phyloP scores from a whole-genome alignment of 768 basidiomycete genomes.

The Crucibulum laeve region DNA sequence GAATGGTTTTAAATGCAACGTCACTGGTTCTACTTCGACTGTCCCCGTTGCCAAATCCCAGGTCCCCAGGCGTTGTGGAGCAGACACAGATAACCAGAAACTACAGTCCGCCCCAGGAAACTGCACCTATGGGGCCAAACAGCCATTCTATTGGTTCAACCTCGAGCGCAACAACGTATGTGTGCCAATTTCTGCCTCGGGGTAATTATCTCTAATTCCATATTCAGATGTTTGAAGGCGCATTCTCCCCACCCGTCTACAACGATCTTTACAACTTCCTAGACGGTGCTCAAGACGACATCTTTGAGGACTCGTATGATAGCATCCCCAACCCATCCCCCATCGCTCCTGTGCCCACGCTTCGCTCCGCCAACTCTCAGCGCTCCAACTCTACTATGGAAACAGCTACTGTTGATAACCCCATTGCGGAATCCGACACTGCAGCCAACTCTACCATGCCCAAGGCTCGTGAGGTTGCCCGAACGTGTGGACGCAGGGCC shows the following conservation, averaged over 20 bases:
- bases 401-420: neutral
- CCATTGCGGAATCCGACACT: no score
- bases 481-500: neutral
- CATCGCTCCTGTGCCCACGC: slow-evolving; percentile 27
- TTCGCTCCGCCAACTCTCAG: slow-evolving; percentile 14
- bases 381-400: neutral
- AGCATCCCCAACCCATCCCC: slow-evolving; percentile 41
- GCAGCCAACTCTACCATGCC: no score
- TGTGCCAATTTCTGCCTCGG: slow-evolving; percentile 6
- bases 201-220: no score
- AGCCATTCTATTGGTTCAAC: slow-evolving; percentile 70
- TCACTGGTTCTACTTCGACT: slow-evolving; percentile 48
- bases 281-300: slow-evolving; percentile 72
- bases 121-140: slow-evolving; percentile 71
- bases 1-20: slow-evolving; percentile 69
- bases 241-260: slow-evolving; percentile 60
- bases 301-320: slow-evolving; percentile 57
- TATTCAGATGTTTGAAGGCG: slow-evolving; percentile 69
- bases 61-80: slow-evolving; percentile 62
- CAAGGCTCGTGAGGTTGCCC: no score
- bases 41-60: slow-evolving; percentile 50
- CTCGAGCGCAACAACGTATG: slow-evolving; percentile 57
- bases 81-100: slow-evolving; percentile 46
- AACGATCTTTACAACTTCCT: slow-evolving; percentile 65
- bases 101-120: slow-evolving; percentile 44